Percentiles rank a stretch among this genome's conserved stretches.
Conservation (phyloP, 2,329 filamentous ascomycete species). For the Pseudopyricularia javanii region DNA sequence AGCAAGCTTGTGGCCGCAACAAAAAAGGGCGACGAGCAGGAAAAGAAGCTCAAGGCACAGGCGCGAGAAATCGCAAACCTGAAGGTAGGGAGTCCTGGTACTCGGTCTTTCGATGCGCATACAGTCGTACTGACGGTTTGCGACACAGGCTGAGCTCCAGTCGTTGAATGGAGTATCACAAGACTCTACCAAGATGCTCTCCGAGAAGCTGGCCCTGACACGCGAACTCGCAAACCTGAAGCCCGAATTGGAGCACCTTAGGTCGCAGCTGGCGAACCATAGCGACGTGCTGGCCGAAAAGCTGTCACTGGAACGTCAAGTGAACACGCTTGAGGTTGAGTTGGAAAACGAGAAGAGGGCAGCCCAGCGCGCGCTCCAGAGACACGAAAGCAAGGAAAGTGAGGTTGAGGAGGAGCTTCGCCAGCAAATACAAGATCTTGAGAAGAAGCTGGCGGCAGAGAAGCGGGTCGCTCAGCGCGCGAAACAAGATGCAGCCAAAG, state of each 20-base stretch:
- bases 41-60: constrained; percentile 34
- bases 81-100: constrained; percentile 22
- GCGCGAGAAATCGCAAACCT: constrained; percentile 33
- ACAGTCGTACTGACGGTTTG: constrained; percentile 8
- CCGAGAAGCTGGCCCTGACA: constrained; percentile 41
- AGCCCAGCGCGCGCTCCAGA: constrained; percentile 40
- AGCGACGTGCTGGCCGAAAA: constrained; percentile 67
- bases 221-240: constrained; percentile 39
- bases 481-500: constrained; percentile 15
- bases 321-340: constrained; percentile 67
- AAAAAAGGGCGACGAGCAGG: constrained; percentile 29
- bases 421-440: constrained; percentile 17
- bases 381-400: constrained; percentile 18
- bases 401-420: constrained; percentile 14
- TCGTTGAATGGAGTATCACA: constrained; percentile 54
- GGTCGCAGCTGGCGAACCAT: constrained; percentile 43
- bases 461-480: constrained; percentile 12
- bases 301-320: constrained; percentile 63
- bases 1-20: constrained; percentile 29
- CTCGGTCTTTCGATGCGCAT: neutral
- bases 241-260: constrained; percentile 43
- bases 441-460: constrained; percentile 27
- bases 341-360: constrained; percentile 72
- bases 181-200: constrained; percentile 57
- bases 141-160: constrained; percentile 53